Base-by-base conservation (phyloP, 345 rosid species). In the Eutrema yunnanense region DNA sequence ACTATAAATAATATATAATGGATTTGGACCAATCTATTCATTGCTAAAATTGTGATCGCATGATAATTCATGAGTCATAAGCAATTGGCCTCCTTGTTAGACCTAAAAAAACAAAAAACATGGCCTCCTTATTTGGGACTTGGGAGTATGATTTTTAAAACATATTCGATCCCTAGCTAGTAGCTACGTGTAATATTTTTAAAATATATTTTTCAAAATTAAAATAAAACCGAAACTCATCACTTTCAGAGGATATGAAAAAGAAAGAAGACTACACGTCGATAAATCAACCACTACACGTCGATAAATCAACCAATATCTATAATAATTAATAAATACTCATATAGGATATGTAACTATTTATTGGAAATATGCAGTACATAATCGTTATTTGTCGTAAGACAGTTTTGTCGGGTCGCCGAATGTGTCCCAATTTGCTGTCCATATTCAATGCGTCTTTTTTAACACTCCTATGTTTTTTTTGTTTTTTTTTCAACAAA, bases 231-330 rank as follows among this genome's bases (percentile, higher is more conserved):
- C 27, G 22, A 73, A 63, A 2, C 55, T 38, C 50, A 38, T 38
- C 50, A 37, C 42, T 55, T 29, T 65, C 58, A 55, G 43, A 65
- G 33, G 27, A 56, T 56, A 40, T 32, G 62, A 67, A 74, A 49
- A 57, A 58, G 38, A 57, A 67, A 74, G 67, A 67, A 74, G 67
- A 66, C 4, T 65, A 58, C 65, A 56, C 50, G 66, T 65, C 66
- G 66, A 65, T 65, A 55, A 49, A 57, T 47, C 43, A 65, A 65
- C 29, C 8, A 54, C 4, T 65, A 58, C 65, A 56, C 50, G 66
- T 65, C 66, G 66, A 65, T 65, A 55, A 49, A 57, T 47, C 43
- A 65, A 65, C 29, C 11, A 54, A 63, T 40, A 37, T 53, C 10
- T 11, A 46, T 36, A 46, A 47, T 46, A 47, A 73, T 36, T 36